Evolutionary conservation across 345 rosid genomes (phyloP).

Genomic region (Citrus mangshanensis): DNA sequence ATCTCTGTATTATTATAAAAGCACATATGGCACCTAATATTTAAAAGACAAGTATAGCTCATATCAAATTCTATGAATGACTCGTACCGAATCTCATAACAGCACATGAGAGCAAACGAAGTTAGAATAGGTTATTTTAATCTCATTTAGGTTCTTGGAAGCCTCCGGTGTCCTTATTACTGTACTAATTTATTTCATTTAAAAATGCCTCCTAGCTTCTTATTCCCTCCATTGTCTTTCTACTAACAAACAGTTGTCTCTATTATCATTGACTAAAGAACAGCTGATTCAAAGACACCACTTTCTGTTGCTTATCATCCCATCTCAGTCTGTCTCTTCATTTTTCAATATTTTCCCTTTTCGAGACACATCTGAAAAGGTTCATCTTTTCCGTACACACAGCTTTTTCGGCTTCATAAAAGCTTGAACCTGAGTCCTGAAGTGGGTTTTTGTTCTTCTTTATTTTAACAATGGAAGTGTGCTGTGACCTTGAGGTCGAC

Average conservation of each 20-base stretch:
- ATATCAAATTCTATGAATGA: no score
- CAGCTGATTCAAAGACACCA: constrained; percentile 7
- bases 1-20: no score
- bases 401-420: background rate
- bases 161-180: background rate
- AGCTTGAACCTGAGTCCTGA: background rate
- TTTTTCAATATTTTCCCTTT: constrained; percentile 5
- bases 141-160: background rate
- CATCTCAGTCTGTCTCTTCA: background rate
- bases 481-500: constrained; percentile 50
- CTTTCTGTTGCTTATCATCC: background rate
- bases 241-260: constrained; percentile 12
- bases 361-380: constrained; percentile 4
- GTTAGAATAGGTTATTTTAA: background rate
- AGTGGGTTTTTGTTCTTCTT: constrained; percentile 3
- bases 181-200: background rate
- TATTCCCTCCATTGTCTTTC: constrained; percentile 19
- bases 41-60: no score
- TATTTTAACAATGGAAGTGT: constrained; percentile 27
- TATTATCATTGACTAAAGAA: constrained; percentile 25
- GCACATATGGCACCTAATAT: no score
- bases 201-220: constrained; percentile 13
- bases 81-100: background rate
- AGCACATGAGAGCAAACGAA: background rate
- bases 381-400: background rate